These are phyloP conservation scores for Thalassiosira oceanica DNA, from an alignment of 352 stramenopile genomes.

Conservation along the genomic window DNA sequence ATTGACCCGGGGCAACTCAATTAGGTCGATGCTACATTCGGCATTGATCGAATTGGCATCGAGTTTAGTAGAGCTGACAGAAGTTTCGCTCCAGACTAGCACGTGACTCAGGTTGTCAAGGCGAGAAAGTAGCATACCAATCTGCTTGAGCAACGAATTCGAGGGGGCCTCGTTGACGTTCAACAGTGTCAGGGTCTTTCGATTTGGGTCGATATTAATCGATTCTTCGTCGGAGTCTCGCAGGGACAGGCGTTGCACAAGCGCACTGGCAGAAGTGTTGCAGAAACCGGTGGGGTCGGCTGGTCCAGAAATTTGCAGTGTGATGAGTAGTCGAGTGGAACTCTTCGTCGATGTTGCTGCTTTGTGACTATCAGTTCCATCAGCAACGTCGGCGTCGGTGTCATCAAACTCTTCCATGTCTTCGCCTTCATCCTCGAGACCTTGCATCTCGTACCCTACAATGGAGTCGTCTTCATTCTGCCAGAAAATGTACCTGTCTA, in stretches of 20 bases:
- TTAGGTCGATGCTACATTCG: slow-evolving; percentile 86
- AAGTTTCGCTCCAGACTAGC: slow-evolving; percentile 90
- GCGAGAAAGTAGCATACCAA: slow-evolving; percentile 89
- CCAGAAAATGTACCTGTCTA: slow-evolving; percentile 97
- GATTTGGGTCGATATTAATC: slow-evolving; percentile 65
- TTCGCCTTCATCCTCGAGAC: too few species aligned
- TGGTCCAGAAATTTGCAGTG: slow-evolving; percentile 64
- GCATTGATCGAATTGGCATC: slow-evolving; percentile 62
- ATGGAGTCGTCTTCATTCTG: slow-evolving; percentile 93
- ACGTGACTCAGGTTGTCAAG: slow-evolving; percentile 97
- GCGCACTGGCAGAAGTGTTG: slow-evolving; percentile 75
- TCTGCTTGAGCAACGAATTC: slow-evolving; percentile 81
- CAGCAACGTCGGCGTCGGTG: slow-evolving; percentile 73
- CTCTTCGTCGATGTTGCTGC: too few species aligned
- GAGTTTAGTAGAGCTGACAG: too few species aligned
- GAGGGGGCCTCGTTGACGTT: slow-evolving; percentile 89
- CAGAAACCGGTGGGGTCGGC: slow-evolving; percentile 82
- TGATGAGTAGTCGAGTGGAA: slow-evolving; percentile 78
- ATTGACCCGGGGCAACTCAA: slow-evolving; percentile 96
- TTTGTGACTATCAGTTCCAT: slow-evolving; percentile 59
- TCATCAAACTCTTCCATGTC: slow-evolving; percentile 70
- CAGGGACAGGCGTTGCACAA: slow-evolving; percentile 77
- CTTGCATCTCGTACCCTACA: slow-evolving; percentile 91
- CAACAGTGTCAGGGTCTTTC: slow-evolving; percentile 86
- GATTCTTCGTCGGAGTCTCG: slow-evolving; percentile 63